Conservation (phyloP, 108 stramenopile genomes). For the Skeletonema marinoi region DNA sequence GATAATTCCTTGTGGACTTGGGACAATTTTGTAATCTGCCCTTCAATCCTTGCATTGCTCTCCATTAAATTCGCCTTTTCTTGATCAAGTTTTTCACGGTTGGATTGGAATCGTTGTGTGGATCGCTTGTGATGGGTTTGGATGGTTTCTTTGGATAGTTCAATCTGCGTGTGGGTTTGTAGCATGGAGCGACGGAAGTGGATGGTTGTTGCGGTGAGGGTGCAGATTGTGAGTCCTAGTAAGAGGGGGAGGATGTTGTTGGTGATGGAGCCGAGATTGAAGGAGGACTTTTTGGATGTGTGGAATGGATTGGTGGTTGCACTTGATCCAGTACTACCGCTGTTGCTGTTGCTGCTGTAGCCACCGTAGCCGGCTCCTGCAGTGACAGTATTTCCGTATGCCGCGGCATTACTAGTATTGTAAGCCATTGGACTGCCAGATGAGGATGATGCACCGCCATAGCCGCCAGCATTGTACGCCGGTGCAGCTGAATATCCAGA, state of each 20-base stretch:
- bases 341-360: not conserved
- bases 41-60: not conserved
- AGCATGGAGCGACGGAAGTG: not conserved
- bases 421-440: no score
- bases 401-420: not conserved
- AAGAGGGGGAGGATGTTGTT: slow-evolving; percentile 1
- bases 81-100: not conserved
- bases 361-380: not conserved
- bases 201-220: not conserved
- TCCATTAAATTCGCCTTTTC: not conserved
- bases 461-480: no score
- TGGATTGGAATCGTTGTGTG: not conserved
- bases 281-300: not conserved
- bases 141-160: not conserved
- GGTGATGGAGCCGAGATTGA: not conserved
- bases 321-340: not conserved
- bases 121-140: not conserved
- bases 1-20: not conserved
- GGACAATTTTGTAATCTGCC: not conserved
- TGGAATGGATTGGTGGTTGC: not conserved
- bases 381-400: not conserved
- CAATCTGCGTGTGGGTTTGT: not conserved
- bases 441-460: no score
- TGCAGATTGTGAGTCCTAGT: not conserved
- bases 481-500: no score